A percentile compares a stretch with the other conserved stretches of the same genome.
Conservation (phyloP, 2,329 filamentous ascomycete species). For the Alternaria sp. region DNA sequence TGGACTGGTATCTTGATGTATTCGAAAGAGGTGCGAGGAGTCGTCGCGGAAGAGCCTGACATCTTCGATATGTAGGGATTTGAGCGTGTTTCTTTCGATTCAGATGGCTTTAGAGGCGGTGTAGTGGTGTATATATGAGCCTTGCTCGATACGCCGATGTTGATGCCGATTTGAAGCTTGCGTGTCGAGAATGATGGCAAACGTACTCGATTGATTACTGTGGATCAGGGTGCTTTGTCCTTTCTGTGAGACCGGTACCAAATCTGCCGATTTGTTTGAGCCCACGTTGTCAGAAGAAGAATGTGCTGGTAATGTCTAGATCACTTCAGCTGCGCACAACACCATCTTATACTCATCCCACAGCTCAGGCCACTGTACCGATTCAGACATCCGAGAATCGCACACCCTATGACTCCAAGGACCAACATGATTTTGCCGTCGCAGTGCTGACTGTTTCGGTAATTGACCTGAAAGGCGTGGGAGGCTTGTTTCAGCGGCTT, state of each 20-base stretch:
- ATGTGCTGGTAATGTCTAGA: not conserved
- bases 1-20: conserved; percentile 13
- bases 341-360: not conserved
- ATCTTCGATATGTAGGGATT: not conserved
- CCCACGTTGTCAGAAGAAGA: not conserved
- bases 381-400: not conserved
- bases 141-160: not conserved
- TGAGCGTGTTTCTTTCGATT: not conserved
- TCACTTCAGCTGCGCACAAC: not conserved
- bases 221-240: not conserved
- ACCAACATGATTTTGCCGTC: not conserved
- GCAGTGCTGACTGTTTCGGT: not conserved
- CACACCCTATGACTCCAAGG: conserved; percentile 5
- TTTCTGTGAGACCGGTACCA: not conserved
- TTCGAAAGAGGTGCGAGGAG: conserved; percentile 26
- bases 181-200: not conserved
- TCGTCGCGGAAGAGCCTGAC: conserved; percentile 21
- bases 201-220: not conserved
- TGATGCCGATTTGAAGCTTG: not conserved
- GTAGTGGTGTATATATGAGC: too few relatives aligned
- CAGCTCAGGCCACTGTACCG: not conserved
- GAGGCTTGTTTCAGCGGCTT: conserved; percentile 1
- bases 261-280: not conserved
- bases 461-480: not conserved
- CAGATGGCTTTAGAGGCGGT: not conserved